Evolutionary conservation across 2,329 filamentous ascomycete species (phyloP).

Genomic region (Pseudonectria buxi): DNA sequence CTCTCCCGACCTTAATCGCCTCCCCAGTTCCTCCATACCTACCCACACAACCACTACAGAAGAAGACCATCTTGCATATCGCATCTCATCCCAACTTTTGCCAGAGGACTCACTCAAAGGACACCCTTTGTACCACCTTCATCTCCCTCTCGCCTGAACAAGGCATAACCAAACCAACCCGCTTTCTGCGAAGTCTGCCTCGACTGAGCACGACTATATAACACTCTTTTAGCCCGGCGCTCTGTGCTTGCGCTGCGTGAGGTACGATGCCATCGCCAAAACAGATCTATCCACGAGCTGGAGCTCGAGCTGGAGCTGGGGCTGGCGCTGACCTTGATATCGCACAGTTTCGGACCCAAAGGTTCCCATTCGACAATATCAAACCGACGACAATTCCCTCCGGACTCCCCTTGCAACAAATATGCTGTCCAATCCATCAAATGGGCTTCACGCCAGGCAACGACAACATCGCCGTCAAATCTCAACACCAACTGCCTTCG

Average conservation of each 20-base stretch:
- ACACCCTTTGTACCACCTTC: conserved; percentile 12
- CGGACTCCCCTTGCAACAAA: conserved; percentile 64
- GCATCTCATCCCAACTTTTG: conserved; percentile 6
- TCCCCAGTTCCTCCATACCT: conserved; percentile 15
- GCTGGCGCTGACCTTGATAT: conserved; percentile 1
- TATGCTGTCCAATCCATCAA: conserved; percentile 73
- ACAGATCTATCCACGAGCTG: not conserved
- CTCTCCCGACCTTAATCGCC: conserved; percentile 15
- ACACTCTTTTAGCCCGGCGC: conserved; percentile 58
- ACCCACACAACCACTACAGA: conserved; percentile 1
- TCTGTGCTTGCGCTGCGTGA: conserved; percentile 79
- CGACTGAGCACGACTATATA: conserved; percentile 43
- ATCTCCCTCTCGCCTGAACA: conserved; percentile 24
- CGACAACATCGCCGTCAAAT: conserved; percentile 71
- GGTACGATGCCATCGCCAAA: conserved; percentile 39
- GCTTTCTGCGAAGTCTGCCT: conserved; percentile 31
- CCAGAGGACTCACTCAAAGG: conserved; percentile 10
- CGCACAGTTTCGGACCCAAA: conserved; percentile 38
- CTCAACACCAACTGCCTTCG: conserved; percentile 74
- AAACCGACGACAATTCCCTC: conserved; percentile 48
- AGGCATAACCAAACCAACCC: conserved; percentile 21
- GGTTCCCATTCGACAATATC: conserved; percentile 43
- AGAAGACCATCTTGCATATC: conserved; percentile 8
- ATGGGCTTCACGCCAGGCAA: conserved; percentile 58
- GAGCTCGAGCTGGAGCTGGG: no score